phyloP scores from a whole-genome alignment of 768 basidiomycete genomes.

The Lactifluus volemus region DNA sequence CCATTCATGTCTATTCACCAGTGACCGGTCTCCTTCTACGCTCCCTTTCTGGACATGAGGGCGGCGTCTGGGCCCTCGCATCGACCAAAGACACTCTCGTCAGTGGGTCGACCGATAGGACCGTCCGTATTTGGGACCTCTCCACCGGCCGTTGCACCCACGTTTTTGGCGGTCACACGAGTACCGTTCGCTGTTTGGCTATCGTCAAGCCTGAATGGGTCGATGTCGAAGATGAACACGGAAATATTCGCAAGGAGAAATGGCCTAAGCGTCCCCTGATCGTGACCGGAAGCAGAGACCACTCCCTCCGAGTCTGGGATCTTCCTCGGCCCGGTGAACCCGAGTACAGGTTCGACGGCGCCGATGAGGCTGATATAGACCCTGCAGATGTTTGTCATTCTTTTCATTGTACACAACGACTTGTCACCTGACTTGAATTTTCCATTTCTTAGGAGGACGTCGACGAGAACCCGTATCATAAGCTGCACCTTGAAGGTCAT shows the following conservation, averaged over 20 bases:
- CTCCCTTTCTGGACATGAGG: constrained; percentile 83
- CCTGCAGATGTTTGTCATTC: constrained; percentile 36
- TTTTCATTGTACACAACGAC: neutral
- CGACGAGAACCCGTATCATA: constrained; percentile 82
- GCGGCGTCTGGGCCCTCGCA: constrained; percentile 95
- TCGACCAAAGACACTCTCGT: constrained; percentile 82
- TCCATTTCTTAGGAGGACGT: constrained; percentile 45
- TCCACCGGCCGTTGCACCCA: constrained; percentile 76
- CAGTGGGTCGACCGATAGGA: constrained; percentile 89
- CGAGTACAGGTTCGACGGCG: constrained; percentile 61
- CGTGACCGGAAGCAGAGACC: constrained; percentile 65
- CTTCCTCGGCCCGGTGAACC: constrained; percentile 61
- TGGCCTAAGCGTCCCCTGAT: constrained; percentile 65
- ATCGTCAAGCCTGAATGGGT: constrained; percentile 92
- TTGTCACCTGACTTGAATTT: neutral
- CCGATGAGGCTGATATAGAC: constrained; percentile 53
- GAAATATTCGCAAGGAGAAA: constrained; percentile 56
- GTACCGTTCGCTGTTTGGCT: constrained; percentile 90
- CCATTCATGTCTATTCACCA: constrained; percentile 93
- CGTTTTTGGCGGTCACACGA: constrained; percentile 92
- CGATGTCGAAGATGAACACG: constrained; percentile 57
- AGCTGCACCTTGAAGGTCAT: constrained; percentile 78
- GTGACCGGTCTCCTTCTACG: constrained; percentile 64
- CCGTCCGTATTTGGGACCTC: constrained; percentile 88
- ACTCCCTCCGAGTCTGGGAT: constrained; percentile 57